Base-by-base conservation (phyloP, 768 basidiomycete species). In the Coprinellus micaceus region DNA sequence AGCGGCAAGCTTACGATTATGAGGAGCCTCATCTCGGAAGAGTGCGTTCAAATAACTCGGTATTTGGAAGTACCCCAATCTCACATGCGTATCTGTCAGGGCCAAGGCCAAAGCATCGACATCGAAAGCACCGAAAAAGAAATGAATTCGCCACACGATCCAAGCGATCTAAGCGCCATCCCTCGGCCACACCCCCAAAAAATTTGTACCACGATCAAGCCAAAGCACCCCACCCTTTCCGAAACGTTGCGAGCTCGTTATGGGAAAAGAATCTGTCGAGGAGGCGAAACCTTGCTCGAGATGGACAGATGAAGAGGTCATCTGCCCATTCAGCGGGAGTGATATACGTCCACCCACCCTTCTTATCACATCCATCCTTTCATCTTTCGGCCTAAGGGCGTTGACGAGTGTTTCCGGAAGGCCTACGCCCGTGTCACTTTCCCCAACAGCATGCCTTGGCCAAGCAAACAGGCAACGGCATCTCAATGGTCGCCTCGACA, bases 1-100 rank as follows among this genome's bases (percentile, higher is more conserved):
- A 77, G 85, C 41, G 94, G 94, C 37, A 93, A 91, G 69, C 77
- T 98, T 59, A 91, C 91, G 26, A 94, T 98, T 68, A 93, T 98
- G 93, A 91, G 89, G 73, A 82, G 86, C 58, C 15, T 30, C 3
- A 70, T 73, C 13, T 76, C 70, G 19, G 67, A 76, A 37, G 79
- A 82, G 52, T 53, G 24, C 11, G 52, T 53, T n/a, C 33, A 17
- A 17, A 12, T 4, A 40, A 6, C 22, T 5, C 39, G 24, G 21
- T 13, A 24, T 28, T 43, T 21, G 21, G 22, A 25, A 21, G 37
- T 12, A 21, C 21, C 12, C 29, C 33, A 17, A 26, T 53, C 52
- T 19, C 4, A 25, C 33, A 17, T 21, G 4, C 37, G 26, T 9
- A 10, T 52, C 21, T n/a, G 19, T 33, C 29, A 33, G 40, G 6